These are phyloP conservation scores for Boletales sp. DNA, from an alignment of 768 basidiomycete species.

Conservation along the genomic window DNA sequence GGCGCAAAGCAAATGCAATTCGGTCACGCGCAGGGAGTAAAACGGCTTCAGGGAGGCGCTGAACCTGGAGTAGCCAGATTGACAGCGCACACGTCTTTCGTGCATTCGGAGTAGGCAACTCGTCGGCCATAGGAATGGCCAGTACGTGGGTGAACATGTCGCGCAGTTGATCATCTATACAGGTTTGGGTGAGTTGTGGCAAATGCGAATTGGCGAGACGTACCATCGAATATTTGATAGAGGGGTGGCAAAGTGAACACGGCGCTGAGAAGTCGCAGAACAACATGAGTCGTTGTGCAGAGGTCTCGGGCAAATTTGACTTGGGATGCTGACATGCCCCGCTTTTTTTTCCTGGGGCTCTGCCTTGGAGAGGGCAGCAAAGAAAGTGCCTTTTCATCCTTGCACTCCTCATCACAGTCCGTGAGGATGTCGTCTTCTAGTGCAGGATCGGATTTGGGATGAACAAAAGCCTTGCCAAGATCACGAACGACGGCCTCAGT, in stretches of 20 bases:
- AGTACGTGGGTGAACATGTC: constrained; percentile 60
- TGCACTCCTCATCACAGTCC: constrained; percentile 20
- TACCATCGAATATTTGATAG: constrained; percentile 61
- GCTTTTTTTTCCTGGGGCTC: constrained; percentile 54
- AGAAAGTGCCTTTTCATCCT: constrained; percentile 26
- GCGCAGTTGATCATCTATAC: constrained; percentile 54
- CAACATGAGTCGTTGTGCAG: constrained; percentile 68
- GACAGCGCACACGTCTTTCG: constrained; percentile 82
- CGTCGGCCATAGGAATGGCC: constrained; percentile 65
- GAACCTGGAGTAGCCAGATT: constrained; percentile 69
- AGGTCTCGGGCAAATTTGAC: constrained; percentile 78
- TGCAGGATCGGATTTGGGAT: constrained; percentile 39
- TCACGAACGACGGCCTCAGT: constrained; percentile 64
- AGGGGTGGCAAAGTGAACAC: constrained; percentile 60
- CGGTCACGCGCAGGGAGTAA: constrained; percentile 60
- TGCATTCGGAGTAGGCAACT: constrained; percentile 76
- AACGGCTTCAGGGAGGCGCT: constrained; percentile 61
- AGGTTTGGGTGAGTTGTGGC: constrained; percentile 5
- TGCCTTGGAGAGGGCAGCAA: constrained; percentile 65
- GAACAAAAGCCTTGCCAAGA: constrained; percentile 57
- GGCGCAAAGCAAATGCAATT: constrained; percentile 66
- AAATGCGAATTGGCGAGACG: constrained; percentile 13
- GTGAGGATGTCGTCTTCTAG: constrained; percentile 22
- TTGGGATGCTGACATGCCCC: constrained; percentile 73
- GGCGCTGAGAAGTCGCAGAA: constrained; percentile 59